phyloP scores from a whole-genome alignment of 805 yeast genomes.

The Spathaspora girioi region DNA sequence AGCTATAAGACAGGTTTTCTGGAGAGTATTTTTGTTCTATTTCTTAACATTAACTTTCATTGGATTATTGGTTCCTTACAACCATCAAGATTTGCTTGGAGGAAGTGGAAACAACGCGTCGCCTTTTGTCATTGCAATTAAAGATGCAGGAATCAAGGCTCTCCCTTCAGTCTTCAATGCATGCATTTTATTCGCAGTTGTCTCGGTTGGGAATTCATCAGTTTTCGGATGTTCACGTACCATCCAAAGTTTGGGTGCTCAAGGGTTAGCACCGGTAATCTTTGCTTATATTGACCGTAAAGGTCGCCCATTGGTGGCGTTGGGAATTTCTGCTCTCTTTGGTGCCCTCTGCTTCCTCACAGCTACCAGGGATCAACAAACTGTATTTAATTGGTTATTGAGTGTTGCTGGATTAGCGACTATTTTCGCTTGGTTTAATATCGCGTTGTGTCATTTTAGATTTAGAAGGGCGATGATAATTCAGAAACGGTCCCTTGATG shows the following conservation, averaged over 20 bases:
- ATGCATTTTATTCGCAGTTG: slow-evolving; percentile 66
- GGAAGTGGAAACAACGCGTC: slow-evolving; percentile 56
- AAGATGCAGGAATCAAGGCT: slow-evolving; percentile 56
- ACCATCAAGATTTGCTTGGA: slow-evolving; percentile 46
- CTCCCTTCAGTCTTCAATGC: slow-evolving; percentile 73
- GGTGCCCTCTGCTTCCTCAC: slow-evolving; percentile 40
- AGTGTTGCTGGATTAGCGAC: slow-evolving; percentile 40
- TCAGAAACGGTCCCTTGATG: slow-evolving; percentile 32
- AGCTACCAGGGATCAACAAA: slow-evolving; percentile 25
- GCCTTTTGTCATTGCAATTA: slow-evolving; percentile 73
- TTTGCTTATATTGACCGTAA: slow-evolving; percentile 37
- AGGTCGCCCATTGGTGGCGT: slow-evolving; percentile 42
- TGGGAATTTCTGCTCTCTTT: slow-evolving; percentile 26
- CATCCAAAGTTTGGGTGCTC: slow-evolving; percentile 62
- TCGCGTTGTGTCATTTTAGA: slow-evolving; percentile 37
- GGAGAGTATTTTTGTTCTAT: slow-evolving; percentile 41
- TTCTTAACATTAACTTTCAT: slow-evolving; percentile 29
- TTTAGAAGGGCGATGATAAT: slow-evolving; percentile 35
- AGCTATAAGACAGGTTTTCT: slow-evolving; percentile 42
- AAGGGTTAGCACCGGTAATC: slow-evolving; percentile 60
- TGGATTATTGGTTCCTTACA: slow-evolving; percentile 48
- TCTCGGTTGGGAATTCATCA: slow-evolving; percentile 76
- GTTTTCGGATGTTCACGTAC: slow-evolving; percentile 73
- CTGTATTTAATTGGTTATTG: slow-evolving; percentile 39
- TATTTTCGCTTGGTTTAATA: slow-evolving; percentile 39